Evolutionary conservation across 805 yeast species (phyloP), one percentile per base, ranked within the genome.

Genomic region (Barnettozyma pratensis): DNA sequence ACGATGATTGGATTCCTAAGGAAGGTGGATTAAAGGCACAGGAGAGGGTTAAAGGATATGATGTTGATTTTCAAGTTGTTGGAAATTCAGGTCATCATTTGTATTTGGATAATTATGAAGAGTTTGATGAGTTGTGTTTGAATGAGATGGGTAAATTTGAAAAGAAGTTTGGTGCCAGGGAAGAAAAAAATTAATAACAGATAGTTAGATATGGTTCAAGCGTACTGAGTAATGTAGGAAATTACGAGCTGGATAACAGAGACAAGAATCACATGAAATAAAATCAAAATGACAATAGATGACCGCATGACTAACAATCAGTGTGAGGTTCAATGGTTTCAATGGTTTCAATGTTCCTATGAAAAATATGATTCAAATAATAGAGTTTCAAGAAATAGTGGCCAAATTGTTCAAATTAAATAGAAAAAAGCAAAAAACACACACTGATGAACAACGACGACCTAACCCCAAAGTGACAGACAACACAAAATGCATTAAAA

Each of bases 71-170:
- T 6, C 52, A 64, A 28, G 67, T 70, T 41, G 69, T 87, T 14
- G 73, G 73, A 11, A 70, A 79, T 52, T 73, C 86, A 5, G 95
- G 95, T 1, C 95, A 87, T 64, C 95, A 87, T 61, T 57, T 87
- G n/a, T 87, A 86, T 60, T 68, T 87, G 51, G 96, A 87, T 62
- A 85, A 85, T 58, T 67, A 71, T 42, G 51, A 60, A 9, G 70
- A 57, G 30, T 87, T 87, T 59, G 83, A 86, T 59, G 54, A 65
- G 8, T 50, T 77, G 50, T 62, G 85, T 34, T 47, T 72, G 3
- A 54, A 69, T 5, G 85, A 83, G 60, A 80, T 85, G 87, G 55
- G 58, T 43, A 53, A 47, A 25, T 60, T 44, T 39, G 58, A 57
- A 31, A 28, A 11, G 9, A n/a, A 42, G 12, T 12, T 6, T 5